Base-by-base conservation (phyloP, 2,329 filamentous ascomycete species). In the Onygenales sp. region DNA sequence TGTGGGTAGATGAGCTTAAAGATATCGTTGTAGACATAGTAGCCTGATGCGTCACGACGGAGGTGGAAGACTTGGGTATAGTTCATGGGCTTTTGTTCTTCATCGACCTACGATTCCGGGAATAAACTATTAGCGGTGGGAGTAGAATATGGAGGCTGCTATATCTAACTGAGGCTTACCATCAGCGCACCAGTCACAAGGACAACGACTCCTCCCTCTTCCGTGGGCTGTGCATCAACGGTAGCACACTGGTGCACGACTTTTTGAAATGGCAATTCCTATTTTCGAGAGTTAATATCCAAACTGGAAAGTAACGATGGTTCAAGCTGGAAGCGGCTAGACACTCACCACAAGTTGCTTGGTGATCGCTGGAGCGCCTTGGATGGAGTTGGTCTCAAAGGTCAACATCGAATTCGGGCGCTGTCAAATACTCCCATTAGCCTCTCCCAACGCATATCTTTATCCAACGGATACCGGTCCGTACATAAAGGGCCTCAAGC, bases 61-160 rank as follows among this genome's bases (percentile, higher is more conserved):
- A 97, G 85, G 72, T 94, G 87, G 81, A 97, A 97, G 53, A 81
- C 75, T 76, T 97, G 91, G 53, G 85, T 85, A 75, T 91, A 98
- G 80, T 82, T 90, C 86, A 96, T 93, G 44, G 89, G 88, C 65
- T 83, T 83, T 70, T 87, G 78, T 73, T 90, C 84, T 62, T 91
- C 90, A 59, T 95, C 89, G 63, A 95, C 84, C 89, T 95, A 59
- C 42, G 2, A 43, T 46, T 50, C 43, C 14, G 1, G 42, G 11
- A 17, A 36, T 21, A 46, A 43, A 37, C 31, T n/a, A 39, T 21
- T 27, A 27, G 21, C 21, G 21, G 21, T 17, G 17, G 21, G 21
- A 3, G 2, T 4, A 27, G 13, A 4, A 39, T 10, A 39, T 39
- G 9, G 36, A 39, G 3, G 9, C 3, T n/a, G 2, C 13, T 48